These are phyloP conservation scores for Wakefieldia striispora DNA, from an alignment of 768 basidiomycete species.

Conservation along the genomic window DNA sequence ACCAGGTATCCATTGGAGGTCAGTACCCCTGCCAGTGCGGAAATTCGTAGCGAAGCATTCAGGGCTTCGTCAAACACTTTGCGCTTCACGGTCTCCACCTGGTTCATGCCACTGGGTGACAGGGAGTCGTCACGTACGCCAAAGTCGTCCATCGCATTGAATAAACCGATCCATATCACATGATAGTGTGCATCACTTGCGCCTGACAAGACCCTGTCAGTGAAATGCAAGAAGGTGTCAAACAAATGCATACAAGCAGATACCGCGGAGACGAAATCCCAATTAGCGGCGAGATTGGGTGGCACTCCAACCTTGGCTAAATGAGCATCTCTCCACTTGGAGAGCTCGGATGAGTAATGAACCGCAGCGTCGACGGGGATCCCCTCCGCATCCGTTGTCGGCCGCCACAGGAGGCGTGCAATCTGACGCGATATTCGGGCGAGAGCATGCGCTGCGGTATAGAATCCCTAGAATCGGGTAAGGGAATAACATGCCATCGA, in stretches of 20 bases:
- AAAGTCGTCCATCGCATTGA: constrained; percentile 80
- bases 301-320: constrained; percentile 83
- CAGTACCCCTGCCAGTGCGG: constrained; percentile 84
- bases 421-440: constrained; percentile 81
- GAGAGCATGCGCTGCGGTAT: constrained; percentile 78
- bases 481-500: constrained; percentile 4
- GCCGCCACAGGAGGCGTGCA: constrained; percentile 78
- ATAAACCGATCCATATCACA: constrained; percentile 85
- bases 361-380: constrained; percentile 66
- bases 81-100: constrained; percentile 62
- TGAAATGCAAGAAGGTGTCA: not conserved
- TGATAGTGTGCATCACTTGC: constrained; percentile 90
- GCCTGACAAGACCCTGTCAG: constrained; percentile 36
- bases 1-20: constrained; percentile 87
- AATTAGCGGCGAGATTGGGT: constrained; percentile 75
- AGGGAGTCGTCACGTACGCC: constrained; percentile 64
- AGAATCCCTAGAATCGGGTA: constrained; percentile 61
- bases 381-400: constrained; percentile 72
- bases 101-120: constrained; percentile 43
- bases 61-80: constrained; percentile 80
- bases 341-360: constrained; percentile 53
- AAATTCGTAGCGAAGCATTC: constrained; percentile 82
- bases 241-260: constrained; percentile 48
- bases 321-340: constrained; percentile 74
- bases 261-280: constrained; percentile 87